A percentile compares a stretch with the other conserved stretches of the same genome.
phyloP scores from a whole-genome alignment of 805 yeast species.

The Tetrapisispora pingtungensis region DNA sequence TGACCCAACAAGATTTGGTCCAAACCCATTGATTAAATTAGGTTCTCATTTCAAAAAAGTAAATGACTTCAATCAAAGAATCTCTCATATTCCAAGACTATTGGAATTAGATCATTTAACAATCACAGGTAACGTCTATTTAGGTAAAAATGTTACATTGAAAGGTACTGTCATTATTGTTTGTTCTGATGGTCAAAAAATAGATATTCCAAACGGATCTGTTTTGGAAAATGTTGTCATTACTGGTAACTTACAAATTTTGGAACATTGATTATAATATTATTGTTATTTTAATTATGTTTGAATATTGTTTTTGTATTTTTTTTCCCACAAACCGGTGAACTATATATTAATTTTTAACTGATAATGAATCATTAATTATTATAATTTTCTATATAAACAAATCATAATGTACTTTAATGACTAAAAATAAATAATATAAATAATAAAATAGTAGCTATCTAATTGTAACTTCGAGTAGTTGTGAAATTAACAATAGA shows the following conservation, averaged over 20 bases:
- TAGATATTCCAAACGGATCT: constrained; percentile 95
- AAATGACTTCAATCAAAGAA: constrained; percentile 76
- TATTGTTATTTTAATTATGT: no score
- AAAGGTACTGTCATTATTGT: constrained; percentile 97
- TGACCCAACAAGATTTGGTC: constrained; percentile 77
- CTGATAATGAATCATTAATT: no score
- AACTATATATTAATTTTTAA: no score
- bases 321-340: no score
- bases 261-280: constrained; percentile 12
- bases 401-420: background rate
- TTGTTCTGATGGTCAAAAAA: constrained; percentile 92
- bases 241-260: constrained; percentile 90
- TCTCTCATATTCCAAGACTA: constrained; percentile 79
- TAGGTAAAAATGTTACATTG: constrained; percentile 83
- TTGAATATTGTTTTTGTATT: background rate
- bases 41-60: constrained; percentile 97
- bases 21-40: constrained; percentile 88
- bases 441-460: background rate
- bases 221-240: constrained; percentile 92
- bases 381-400: background rate
- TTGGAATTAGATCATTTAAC: constrained; percentile 95
- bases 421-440: background rate
- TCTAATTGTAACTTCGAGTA: background rate
- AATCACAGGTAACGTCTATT: constrained; percentile 88
- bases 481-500: no score